Conservation (phyloP, 2,329 filamentous ascomycete species). For the Domatiomyces catenatus region DNA sequence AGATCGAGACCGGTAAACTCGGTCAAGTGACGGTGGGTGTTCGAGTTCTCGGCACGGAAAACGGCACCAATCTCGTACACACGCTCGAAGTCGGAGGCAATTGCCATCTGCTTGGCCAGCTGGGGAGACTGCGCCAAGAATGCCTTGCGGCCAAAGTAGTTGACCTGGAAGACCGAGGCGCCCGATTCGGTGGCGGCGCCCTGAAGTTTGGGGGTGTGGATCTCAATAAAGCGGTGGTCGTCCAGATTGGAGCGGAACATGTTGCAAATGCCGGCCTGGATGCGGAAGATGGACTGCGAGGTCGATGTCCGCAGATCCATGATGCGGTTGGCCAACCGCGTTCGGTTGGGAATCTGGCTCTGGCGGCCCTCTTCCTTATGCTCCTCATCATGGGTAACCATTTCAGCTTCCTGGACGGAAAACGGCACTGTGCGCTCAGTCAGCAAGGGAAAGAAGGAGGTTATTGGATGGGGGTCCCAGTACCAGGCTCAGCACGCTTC, state of each 20-base stretch:
- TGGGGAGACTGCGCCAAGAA: conserved; percentile 88
- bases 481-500: conserved; percentile 39
- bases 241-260: conserved; percentile 66
- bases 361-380: conserved; percentile 40
- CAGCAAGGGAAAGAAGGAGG: conserved; percentile 1
- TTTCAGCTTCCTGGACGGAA: conserved; percentile 55
- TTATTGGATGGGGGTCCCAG: not conserved
- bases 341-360: conserved; percentile 53
- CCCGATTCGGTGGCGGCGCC: conserved; percentile 82
- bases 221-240: conserved; percentile 68
- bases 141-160: conserved; percentile 76
- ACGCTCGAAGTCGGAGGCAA: conserved; percentile 73
- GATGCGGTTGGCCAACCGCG: conserved; percentile 62
- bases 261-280: conserved; percentile 65
- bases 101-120: conserved; percentile 81
- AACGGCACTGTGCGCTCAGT: conserved; percentile 37
- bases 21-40: conserved; percentile 84
- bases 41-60: conserved; percentile 89
- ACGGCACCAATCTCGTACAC: conserved; percentile 85
- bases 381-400: conserved; percentile 40
- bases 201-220: conserved; percentile 84
- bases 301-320: conserved; percentile 74
- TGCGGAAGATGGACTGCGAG: conserved; percentile 74
- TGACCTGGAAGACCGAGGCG: conserved; percentile 76
- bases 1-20: conserved; percentile 88